Percentiles rank a stretch among this genome's conserved stretches.
Evolutionary conservation across 2,329 filamentous ascomycete species (phyloP).

Genomic region (Torrubiella hemipterigena): DNA sequence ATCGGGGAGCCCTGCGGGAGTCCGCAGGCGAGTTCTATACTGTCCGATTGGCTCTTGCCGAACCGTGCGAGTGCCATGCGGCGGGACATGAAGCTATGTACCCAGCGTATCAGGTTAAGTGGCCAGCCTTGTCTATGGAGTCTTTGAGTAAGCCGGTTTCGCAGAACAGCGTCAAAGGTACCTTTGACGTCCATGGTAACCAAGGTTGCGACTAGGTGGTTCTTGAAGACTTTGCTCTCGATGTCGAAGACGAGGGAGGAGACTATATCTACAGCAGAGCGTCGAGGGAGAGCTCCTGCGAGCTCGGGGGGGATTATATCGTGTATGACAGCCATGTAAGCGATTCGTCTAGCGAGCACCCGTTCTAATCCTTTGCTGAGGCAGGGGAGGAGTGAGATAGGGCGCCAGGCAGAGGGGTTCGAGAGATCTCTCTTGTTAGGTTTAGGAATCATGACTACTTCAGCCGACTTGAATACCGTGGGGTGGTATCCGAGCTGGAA

Average conservation of each 20-base stretch:
- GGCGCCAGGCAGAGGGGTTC: constrained; percentile 10
- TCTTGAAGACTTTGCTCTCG: constrained; percentile 8
- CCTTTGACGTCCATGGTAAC: constrained; percentile 5
- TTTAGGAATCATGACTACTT: constrained; percentile 14
- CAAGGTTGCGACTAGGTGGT: constrained; percentile 3
- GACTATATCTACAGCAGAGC: constrained; percentile 9
- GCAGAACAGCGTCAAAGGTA: constrained; percentile 4
- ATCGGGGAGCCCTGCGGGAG: constrained; percentile 5
- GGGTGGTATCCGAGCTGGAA: constrained; percentile 9
- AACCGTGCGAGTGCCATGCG: constrained; percentile 3
- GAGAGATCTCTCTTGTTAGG: constrained; percentile 10
- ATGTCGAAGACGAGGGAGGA: constrained; percentile 10
- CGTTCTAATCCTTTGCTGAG: constrained; percentile 16
- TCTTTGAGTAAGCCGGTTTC: constrained; percentile 1
- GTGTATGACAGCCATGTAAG: constrained; percentile 9
- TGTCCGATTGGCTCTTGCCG: constrained; percentile 1
- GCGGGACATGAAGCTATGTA: constrained; percentile 2
- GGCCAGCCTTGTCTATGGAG: constrained; percentile 4
- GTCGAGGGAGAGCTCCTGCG: constrained; percentile 12
- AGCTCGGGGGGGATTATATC: constrained; percentile 10
- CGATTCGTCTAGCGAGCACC: constrained; percentile 11
- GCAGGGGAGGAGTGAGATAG: constrained; percentile 14
- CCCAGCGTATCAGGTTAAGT: constrained; percentile 1
- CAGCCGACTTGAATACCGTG: constrained; percentile 9
- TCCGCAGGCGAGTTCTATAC: constrained; percentile 1